Base-by-base conservation (phyloP, 176 grass and related monocot genomes). In the Calamus simplicifolius region DNA sequence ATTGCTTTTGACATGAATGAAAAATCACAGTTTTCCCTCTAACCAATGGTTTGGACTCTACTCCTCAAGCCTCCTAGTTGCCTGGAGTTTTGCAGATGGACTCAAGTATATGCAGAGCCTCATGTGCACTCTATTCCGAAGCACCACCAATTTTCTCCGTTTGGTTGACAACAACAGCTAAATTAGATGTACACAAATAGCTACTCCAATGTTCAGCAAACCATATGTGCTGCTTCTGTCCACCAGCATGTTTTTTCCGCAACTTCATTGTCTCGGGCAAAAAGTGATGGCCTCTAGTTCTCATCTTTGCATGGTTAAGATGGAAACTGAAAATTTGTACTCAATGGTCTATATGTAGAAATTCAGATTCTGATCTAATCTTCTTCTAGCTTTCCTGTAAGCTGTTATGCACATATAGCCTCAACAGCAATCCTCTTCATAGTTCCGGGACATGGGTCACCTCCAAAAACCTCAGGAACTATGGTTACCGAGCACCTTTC, bases 381-480 rank as follows among this genome's bases (percentile, higher is more conserved):
- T 13, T 43, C 35, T 43, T 43, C 12, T 12, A 12, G 12, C 15
- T 79, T 52, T 51, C 51, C 53, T 51, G 18, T 43, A 29, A 29
- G 53, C 12, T 21, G 57, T 83, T 75, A 87, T 61, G 73, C 61
- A 27, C 93, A 98, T 23, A 54, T 73, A 62, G 79, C 93, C 71
- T 98, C 93, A 59, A 98, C 84, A 17, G 75, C 84, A 14, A 81
- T 72, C 51, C 84, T 92, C 73, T 98, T 98, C 79, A 85, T 85
- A 16, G 73, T 98, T 51, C 84, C 81, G 18, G 87, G 93, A 58
- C 93, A 98, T 18, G 93, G 93, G 65, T 98, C 93, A 51, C 87
- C 93, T 72, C 93, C 93, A 63, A 98, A 98, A 52, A 89, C 81
- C 61, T 78, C 67, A 1, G 87, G 75, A 50, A 74, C 74, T 30